These are phyloP conservation scores for Yamagishiella unicocca DNA, from an alignment of 139 green algal genomes.

Conservation along the genomic window DNA sequence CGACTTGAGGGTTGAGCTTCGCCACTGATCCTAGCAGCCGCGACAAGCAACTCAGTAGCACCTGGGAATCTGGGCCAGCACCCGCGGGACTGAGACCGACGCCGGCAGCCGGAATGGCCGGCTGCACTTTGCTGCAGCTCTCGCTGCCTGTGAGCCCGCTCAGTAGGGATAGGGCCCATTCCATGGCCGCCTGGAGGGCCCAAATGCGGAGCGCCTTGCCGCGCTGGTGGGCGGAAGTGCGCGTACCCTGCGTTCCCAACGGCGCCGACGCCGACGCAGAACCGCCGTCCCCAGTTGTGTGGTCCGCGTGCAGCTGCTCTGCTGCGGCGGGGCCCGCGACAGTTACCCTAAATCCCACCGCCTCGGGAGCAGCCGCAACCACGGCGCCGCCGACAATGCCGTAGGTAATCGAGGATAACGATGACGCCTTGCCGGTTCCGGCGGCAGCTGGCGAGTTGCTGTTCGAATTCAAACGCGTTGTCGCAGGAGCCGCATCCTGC, in stretches of 20 bases:
- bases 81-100: background rate
- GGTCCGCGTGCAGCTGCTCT: too few species aligned
- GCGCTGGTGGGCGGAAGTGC: too few species aligned
- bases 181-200: background rate
- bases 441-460: too few species aligned
- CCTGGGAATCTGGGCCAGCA: background rate
- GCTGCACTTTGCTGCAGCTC: background rate
- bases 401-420: too few species aligned
- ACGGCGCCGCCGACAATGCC: background rate
- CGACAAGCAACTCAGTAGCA: background rate
- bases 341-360: too few species aligned
- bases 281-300: too few species aligned
- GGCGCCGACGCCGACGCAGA: too few species aligned
- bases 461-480: too few species aligned
- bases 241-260: too few species aligned
- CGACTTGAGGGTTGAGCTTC: background rate
- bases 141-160: too few species aligned
- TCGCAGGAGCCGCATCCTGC: background rate
- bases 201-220: background rate
- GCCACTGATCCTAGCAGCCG: background rate
- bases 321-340: too few species aligned
- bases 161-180: background rate
- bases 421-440: too few species aligned
- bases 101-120: background rate
- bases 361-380: background rate